Evolutionary conservation across 2,329 filamentous ascomycete species (phyloP), one percentile per base, ranked within the genome.

Genomic region (Penicillium sp.): DNA sequence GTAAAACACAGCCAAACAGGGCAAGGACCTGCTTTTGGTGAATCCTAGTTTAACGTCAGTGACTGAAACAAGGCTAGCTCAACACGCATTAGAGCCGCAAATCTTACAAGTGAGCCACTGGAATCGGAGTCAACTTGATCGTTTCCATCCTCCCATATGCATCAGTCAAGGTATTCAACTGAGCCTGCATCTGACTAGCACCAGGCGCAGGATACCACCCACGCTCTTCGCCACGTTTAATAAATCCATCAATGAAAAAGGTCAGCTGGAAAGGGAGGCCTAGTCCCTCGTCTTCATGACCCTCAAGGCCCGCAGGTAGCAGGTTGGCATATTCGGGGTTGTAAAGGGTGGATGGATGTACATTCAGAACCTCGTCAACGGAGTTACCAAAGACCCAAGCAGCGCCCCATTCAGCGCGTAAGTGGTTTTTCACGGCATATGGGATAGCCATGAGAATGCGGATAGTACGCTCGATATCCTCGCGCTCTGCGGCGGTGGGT

Each of bases 121-220:
- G 81, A 19, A 84, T 76, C 0, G 80, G 80, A 0, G 81, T 83
- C n/a, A 79, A 65, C 51, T 79, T 74, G 37, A 84, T 84, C 0
- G 80, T 83, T 65, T 84, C 81, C 79, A 84, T 82, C 47, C 67
- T 73, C 2, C 80, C 80, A 61, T 81, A 83, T 0, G 79, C 78
- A 52, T 79, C 75, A 15, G 77, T 74, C 17, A 84, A 64, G 0
- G 66, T 64, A 59, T 81, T 81, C 22, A 84, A 61, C 56, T 83
- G 77, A 1, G 74, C 74, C 12, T 77, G 77, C 70, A 84, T 73
- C 51, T 80, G 75, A 39, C 72, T 75, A 0, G 79, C 78, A 21
- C 79, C 75, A 1, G 81, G 80, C 0, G 77, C 77, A 58, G 80
- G 74, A 60, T 81, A 81, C 79, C 79, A 82, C 9, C 73, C 75